These are phyloP conservation scores for Dendrostoma leiphaemia DNA, from an alignment of 2,329 filamentous ascomycete species.

Conservation along the genomic window DNA sequence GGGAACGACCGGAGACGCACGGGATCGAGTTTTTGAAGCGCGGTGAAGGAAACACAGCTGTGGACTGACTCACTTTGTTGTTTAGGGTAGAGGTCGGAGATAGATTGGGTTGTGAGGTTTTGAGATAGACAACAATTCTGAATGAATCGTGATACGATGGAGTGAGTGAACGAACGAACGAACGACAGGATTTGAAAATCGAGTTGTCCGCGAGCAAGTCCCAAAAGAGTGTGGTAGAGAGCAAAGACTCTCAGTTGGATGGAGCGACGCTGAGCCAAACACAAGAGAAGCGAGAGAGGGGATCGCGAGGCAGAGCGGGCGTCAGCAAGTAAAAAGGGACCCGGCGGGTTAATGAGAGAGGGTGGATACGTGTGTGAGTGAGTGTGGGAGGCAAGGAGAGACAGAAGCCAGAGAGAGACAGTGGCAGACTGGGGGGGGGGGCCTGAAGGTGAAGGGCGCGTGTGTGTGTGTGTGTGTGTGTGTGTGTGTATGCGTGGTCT, in stretches of 20 bases:
- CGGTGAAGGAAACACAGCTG: too few relatives aligned
- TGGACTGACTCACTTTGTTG: too few relatives aligned
- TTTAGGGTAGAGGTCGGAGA: not conserved
- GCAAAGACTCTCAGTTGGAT: slow-evolving; percentile 51
- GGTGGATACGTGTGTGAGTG: not conserved
- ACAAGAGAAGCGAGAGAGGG: slow-evolving; percentile 22
- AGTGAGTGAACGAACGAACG: slow-evolving; percentile 17
- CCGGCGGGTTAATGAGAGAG: slow-evolving; percentile 15
- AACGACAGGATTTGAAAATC: slow-evolving; percentile 10
- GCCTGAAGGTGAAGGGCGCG: slow-evolving; percentile 4
- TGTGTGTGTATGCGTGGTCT: too few relatives aligned
- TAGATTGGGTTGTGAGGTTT: too few relatives aligned
- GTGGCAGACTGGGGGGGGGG: slow-evolving; percentile 6
- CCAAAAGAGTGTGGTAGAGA: slow-evolving; percentile 59
- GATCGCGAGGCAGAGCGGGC: slow-evolving; percentile 22
- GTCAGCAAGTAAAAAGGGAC: slow-evolving; percentile 24
- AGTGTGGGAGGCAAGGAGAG: not conserved
- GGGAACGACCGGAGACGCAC: too few relatives aligned
- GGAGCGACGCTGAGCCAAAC: slow-evolving; percentile 33
- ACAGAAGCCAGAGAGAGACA: slow-evolving; percentile 5
- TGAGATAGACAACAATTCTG: not conserved
- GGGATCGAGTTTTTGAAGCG: too few relatives aligned
- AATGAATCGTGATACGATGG: not conserved
- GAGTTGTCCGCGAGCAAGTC: slow-evolving; percentile 19
- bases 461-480: too few relatives aligned